Conservation (phyloP, 2,329 filamentous ascomycete genomes). For the Colletotrichum camelliae region DNA sequence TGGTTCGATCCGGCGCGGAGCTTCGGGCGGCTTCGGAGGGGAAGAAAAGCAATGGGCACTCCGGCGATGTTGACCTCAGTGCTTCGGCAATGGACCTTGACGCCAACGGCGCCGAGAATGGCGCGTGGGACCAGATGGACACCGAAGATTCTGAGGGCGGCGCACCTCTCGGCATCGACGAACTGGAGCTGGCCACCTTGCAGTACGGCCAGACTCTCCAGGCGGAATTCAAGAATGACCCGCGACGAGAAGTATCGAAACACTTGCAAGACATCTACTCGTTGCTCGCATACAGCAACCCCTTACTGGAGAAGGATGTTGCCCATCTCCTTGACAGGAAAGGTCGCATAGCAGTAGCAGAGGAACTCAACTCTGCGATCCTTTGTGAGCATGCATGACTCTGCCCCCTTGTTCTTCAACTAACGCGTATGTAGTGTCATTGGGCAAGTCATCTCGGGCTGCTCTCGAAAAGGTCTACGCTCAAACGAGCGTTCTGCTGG, state of each 20-base stretch:
- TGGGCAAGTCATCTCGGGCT: conserved; percentile 88
- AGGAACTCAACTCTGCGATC: conserved; percentile 94
- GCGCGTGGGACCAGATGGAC: conserved; percentile 56
- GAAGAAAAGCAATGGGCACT: conserved; percentile 50
- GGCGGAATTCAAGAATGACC: conserved; percentile 77
- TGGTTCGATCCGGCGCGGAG: conserved; percentile 80
- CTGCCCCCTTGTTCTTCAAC: background rate
- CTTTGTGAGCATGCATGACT: conserved; percentile 65
- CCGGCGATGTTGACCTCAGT: conserved; percentile 46
- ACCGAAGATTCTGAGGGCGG: conserved; percentile 47
- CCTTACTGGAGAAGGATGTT: conserved; percentile 74
- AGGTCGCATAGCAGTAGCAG: conserved; percentile 80
- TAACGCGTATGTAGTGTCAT: conserved; percentile 65
- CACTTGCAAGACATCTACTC: conserved; percentile 86
- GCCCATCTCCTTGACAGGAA: conserved; percentile 78
- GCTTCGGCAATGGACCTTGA: conserved; percentile 63
- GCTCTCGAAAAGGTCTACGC: conserved; percentile 85
- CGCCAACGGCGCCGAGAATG: conserved; percentile 48
- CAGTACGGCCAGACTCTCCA: conserved; percentile 81
- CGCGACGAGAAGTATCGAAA: conserved; percentile 71
- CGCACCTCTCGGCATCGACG: conserved; percentile 30
- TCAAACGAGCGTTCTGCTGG: conserved; percentile 85
- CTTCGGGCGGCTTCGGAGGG: conserved; percentile 54
- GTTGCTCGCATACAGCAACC: conserved; percentile 85
- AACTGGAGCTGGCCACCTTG: conserved; percentile 72